Percentiles rank a stretch among this genome's conserved stretches.
phyloP scores from a whole-genome alignment of 129 eudicot genomes.

The Saussurea involucrata region DNA sequence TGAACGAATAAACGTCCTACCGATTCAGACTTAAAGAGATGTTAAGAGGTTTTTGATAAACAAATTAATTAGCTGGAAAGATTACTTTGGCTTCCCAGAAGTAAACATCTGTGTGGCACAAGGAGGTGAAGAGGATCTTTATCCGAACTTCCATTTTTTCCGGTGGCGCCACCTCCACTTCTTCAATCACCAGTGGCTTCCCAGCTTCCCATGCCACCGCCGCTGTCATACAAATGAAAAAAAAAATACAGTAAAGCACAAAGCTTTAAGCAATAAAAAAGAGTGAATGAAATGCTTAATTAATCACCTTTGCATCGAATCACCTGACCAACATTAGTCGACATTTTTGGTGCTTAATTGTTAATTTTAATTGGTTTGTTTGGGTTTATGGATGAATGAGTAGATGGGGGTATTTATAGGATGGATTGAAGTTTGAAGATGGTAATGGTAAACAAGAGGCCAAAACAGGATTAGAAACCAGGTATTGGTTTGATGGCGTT shows the following conservation, averaged over 20 bases:
- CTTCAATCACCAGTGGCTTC: slow-evolving; percentile 73
- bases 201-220: slow-evolving; percentile 92
- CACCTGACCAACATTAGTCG: slow-evolving; percentile 43
- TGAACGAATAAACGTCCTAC: too few species aligned
- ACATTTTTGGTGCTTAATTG: slow-evolving; percentile 18
- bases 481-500: slow-evolving; percentile 12
- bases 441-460: neutral
- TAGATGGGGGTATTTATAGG: neutral
- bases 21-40: too few species aligned
- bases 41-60: too few species aligned
- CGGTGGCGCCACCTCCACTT: slow-evolving; percentile 87
- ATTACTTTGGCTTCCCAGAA: slow-evolving; percentile 90
- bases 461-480: neutral
- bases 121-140: slow-evolving; percentile 73
- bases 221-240: slow-evolving; percentile 32
- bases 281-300: neutral
- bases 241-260: neutral
- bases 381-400: neutral
- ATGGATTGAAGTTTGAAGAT: too few species aligned
- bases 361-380: neutral
- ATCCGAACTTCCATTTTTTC: slow-evolving; percentile 73
- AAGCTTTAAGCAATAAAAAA: neutral
- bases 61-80: too few species aligned
- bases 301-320: slow-evolving; percentile 57
- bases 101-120: slow-evolving; percentile 76